Percentiles rank a stretch among this genome's conserved stretches.
Conservation (phyloP, 345 rosid genomes). For the Xanthoceras sorbifolium region DNA sequence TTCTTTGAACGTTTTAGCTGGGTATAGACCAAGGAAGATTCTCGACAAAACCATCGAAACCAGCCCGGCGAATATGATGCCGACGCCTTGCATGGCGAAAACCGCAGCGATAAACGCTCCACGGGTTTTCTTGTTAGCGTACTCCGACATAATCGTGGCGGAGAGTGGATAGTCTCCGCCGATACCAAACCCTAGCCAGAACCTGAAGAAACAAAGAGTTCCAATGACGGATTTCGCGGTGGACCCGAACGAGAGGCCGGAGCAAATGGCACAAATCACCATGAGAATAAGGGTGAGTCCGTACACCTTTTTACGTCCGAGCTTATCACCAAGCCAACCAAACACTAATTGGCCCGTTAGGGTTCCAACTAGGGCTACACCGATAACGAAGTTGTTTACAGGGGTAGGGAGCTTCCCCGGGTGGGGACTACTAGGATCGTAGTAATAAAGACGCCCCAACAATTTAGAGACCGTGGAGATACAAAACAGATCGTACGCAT, state of each 20-base stretch:
- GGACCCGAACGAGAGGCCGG: conserved; percentile 62
- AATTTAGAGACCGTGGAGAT: conserved; percentile 62
- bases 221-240: conserved; percentile 41
- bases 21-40: conserved; percentile 23
- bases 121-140: conserved; percentile 57
- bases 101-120: conserved; percentile 64
- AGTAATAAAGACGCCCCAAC: conserved; percentile 71
- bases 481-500: conserved; percentile 77
- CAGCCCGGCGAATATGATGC: conserved; percentile 53
- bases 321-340: conserved; percentile 72
- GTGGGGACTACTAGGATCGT: conserved; percentile 20
- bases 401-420: conserved; percentile 46
- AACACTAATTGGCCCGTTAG: conserved; percentile 59
- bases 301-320: conserved; percentile 60
- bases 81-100: conserved; percentile 67
- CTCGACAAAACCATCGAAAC: conserved; percentile 44
- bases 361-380: conserved; percentile 63
- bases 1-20: not conserved
- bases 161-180: conserved; percentile 91
- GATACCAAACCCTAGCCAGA: conserved; percentile 78
- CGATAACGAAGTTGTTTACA: conserved; percentile 49
- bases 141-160: conserved; percentile 72
- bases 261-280: conserved; percentile 57
- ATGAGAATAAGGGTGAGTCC: conserved; percentile 60
- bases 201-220: conserved; percentile 67